Evolutionary conservation across 768 basidiomycete species (phyloP).

Genomic region (Xerocomellus chrysenteron): DNA sequence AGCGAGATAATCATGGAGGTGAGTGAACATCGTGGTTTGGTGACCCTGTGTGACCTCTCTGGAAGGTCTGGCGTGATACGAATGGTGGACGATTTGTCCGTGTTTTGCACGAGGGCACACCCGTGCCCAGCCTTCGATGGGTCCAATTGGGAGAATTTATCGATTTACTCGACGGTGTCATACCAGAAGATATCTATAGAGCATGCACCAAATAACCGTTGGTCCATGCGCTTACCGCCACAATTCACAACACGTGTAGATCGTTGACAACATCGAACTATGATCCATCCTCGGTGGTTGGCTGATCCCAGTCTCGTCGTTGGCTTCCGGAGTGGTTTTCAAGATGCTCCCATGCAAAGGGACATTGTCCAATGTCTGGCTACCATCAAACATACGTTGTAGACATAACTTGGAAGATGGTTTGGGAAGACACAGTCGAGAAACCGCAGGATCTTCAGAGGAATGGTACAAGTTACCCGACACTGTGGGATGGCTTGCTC

Average conservation of each 20-base stretch:
- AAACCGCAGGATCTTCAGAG: too few relatives aligned
- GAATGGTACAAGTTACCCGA: too few relatives aligned
- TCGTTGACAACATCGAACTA: not conserved
- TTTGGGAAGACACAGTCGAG: too few relatives aligned
- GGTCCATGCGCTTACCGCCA: not conserved
- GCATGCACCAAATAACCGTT: conserved; percentile 16
- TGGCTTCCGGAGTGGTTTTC: not conserved
- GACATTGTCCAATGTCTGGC: too few relatives aligned
- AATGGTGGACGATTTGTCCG: conserved; percentile 36
- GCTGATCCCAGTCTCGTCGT: not conserved
- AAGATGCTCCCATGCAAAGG: too few relatives aligned
- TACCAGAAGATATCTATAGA: conserved; percentile 35
- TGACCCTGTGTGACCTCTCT: not conserved
- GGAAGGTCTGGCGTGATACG: conserved; percentile 40
- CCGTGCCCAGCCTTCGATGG: conserved; percentile 39
- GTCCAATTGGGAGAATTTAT: conserved; percentile 36
- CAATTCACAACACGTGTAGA: not conserved
- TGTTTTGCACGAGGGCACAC: conserved; percentile 45
- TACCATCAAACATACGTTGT: too few relatives aligned
- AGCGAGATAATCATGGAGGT: conserved; percentile 49
- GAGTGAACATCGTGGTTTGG: conserved; percentile 2
- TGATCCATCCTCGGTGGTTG: not conserved
- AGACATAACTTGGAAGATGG: too few relatives aligned
- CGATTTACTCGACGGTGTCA: conserved; percentile 29
- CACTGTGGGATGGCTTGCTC: too few relatives aligned